Base-by-base conservation (phyloP, 2,329 filamentous ascomycete species). In the Stagonosporopsis cucurbitacearum region DNA sequence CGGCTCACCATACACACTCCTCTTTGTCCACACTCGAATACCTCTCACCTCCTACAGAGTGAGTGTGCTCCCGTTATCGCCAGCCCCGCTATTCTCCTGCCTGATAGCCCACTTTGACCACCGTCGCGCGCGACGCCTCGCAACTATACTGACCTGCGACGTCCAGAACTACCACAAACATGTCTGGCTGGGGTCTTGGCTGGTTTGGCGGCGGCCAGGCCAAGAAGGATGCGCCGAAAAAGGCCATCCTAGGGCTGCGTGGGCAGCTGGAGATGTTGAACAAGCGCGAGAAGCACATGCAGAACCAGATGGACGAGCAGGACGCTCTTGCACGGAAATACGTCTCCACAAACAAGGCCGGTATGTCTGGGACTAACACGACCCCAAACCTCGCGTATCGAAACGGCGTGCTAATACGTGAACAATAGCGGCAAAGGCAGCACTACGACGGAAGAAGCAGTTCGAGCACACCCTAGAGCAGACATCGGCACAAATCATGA, bases 221-320 rank as follows among this genome's bases (percentile, higher is more conserved):
- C 84, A 88, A 88, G 80, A 96, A 96, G 81, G 92, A 97, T 80
- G 89, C 87, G 58, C 92, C 95, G 54, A 99, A 99, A 85, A 95
- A 96, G 82, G 95, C 95, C 66, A 99, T 99, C 71, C 83, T 99
- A 54, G 86, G 86, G 58, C 81, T 99, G 72, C 87, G 95, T 67
- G 85, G 89, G 71, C 94, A 97, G 81, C 84, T 98, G 40, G 94
- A 97, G 69, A 98, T 98, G 93, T 84, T 99, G 73, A 92, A 96
- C 80, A 99, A 99, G 84, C 86, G 94, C 58, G 93, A 98, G 82
- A 90, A 86, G 77, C 92, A 98, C 74, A 79, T 98, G 59, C 89
- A 95, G 77, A 90, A 85, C 61, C 92, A 96, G 81, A 96, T 98
- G 81, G 88, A 92, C 23, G 92, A 98, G 77, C 93, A 98, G 77